Percentiles rank a stretch among this genome's conserved stretches.
phyloP scores from a whole-genome alignment of 2,329 filamentous ascomycete species.

The Pseudocercospora eumusae region DNA sequence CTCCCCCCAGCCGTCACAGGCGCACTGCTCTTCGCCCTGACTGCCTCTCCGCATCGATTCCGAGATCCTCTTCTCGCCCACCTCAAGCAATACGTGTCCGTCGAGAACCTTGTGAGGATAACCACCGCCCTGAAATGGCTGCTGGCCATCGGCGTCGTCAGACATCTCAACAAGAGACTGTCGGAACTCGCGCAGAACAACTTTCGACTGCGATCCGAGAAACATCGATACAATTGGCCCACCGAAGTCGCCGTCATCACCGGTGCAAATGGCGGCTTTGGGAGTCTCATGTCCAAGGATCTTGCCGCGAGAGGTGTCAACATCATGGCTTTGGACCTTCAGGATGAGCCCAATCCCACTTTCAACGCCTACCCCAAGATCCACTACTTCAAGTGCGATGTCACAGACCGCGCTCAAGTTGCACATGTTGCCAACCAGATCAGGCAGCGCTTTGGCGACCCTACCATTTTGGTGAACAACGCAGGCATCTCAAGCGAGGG shows the following conservation, averaged over 20 bases:
- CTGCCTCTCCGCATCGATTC: constrained; percentile 34
- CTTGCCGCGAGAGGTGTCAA: constrained; percentile 42
- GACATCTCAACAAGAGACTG: constrained; percentile 33
- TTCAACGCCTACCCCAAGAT: constrained; percentile 38
- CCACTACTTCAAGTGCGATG: constrained; percentile 50
- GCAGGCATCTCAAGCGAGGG: constrained; percentile 53
- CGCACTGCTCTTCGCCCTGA: constrained; percentile 36
- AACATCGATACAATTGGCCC: constrained; percentile 40
- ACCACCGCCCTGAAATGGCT: constrained; percentile 37
- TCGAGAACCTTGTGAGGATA: constrained; percentile 31
- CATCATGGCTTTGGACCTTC: constrained; percentile 44
- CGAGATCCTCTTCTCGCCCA: constrained; percentile 35
- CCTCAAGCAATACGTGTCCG: constrained; percentile 34
- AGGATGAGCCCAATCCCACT: constrained; percentile 39
- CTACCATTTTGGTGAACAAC: constrained; percentile 54
- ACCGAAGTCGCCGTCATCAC: constrained; percentile 43
- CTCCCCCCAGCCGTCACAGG: constrained; percentile 37
- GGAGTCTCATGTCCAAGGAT: constrained; percentile 40
- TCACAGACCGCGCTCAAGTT: constrained; percentile 52
- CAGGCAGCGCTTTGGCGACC: constrained; percentile 45
- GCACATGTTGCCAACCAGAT: constrained; percentile 45
- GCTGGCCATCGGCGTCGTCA: constrained; percentile 38
- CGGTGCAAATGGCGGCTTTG: constrained; percentile 43
- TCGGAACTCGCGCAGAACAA: constrained; percentile 40
- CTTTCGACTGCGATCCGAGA: constrained; percentile 42